Conservation (phyloP, 768 basidiomycete genomes). For the Paxillus involutus region DNA sequence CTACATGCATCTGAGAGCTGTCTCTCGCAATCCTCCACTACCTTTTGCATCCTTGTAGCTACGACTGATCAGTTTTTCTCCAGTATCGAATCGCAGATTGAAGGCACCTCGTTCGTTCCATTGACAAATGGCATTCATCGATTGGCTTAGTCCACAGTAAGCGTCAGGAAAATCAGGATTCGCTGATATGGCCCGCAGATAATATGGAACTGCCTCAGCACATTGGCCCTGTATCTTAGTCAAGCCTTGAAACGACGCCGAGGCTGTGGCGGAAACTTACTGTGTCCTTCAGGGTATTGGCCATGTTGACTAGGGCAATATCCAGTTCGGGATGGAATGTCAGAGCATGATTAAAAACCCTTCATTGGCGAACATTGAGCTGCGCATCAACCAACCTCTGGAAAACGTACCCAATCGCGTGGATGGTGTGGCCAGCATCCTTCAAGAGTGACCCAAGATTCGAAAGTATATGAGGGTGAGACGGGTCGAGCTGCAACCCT, state of each 20-base stretch:
- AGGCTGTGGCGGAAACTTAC: constrained; percentile 24
- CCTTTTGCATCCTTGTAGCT: constrained; percentile 37
- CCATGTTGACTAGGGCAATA: constrained; percentile 52
- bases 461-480: constrained; percentile 49
- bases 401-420: constrained; percentile 41
- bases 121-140: constrained; percentile 47
- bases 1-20: constrained; percentile 34
- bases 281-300: constrained; percentile 49
- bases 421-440: constrained; percentile 41
- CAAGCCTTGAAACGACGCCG: background rate
- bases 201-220: constrained; percentile 46
- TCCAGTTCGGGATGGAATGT: constrained; percentile 45
- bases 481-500: constrained; percentile 43
- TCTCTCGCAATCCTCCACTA: constrained; percentile 36
- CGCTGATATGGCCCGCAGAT: constrained; percentile 40
- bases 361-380: constrained; percentile 12
- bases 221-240: constrained; percentile 33
- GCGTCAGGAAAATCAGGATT: constrained; percentile 49
- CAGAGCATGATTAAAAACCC: constrained; percentile 42
- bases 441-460: constrained; percentile 52
- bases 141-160: constrained; percentile 46
- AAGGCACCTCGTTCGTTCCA: constrained; percentile 39
- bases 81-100: constrained; percentile 5
- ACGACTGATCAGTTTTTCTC: constrained; percentile 6
- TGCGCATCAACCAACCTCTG: background rate